Evolutionary conservation across 2,329 filamentous ascomycete genomes (phyloP), one percentile per base, ranked within the genome.

Genomic region (Xylaria sp.): DNA sequence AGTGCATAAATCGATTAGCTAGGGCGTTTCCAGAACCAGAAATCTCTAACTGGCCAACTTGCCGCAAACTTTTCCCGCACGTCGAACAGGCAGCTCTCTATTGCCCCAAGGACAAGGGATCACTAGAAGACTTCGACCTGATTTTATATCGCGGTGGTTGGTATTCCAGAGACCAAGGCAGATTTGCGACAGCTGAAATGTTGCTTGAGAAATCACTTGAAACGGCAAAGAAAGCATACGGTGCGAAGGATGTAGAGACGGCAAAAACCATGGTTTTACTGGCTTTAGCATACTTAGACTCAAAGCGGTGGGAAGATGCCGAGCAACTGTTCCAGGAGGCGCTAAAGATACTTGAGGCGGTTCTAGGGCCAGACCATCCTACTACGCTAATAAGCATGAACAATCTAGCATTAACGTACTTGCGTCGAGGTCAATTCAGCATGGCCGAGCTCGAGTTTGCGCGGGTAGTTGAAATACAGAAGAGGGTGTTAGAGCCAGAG

Each of bases 21-120:
- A 55, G 59, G 28, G 72, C 55, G n/a, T 76, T 79, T 59, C 79
- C 77, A 2, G 0, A 0, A 1, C 70, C 73, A 53, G 8, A 76
- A 0, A 76, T 77, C 60, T 65, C 76, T 43, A 80, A 77, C 62
- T 80, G 76, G 69, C 36, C 13, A 12, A 30, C 18, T 39, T 67
- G 32, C 18, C 63, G 46, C 13, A 32, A 34, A 25, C 53, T 71
- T n/a, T 65, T 61, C 2, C 69, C 63, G 12, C 67, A 71, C 5
- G 45, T 43, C 15, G 56, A 63, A 34, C 48, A 23, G 57, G 55
- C 56, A 2, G 39, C 55, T 39, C n/a, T 34, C 0, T 61, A 65
- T 46, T 20, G n/a, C 7, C 61, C 53, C 23, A n/a, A 18, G 1
- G 50, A 70, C 18, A 30, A 65, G n/a, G 13, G 60, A 15, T 30